Percentiles rank a stretch among this genome's conserved stretches.
Conservation (phyloP, 1,284 basidiomycete genomes). For the Ceratobasidium sp. region DNA sequence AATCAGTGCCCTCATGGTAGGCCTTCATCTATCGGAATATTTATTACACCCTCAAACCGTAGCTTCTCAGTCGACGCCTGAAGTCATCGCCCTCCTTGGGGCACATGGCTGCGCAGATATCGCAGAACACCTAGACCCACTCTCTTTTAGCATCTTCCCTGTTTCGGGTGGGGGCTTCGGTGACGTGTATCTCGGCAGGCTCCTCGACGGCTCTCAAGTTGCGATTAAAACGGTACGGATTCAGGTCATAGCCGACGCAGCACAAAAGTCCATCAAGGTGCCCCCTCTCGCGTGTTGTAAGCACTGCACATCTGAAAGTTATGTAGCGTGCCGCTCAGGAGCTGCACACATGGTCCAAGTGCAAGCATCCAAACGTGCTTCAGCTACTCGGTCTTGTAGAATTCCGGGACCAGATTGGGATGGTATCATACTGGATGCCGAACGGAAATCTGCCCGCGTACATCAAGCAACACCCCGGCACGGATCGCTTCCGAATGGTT, state of each 20-base stretch:
- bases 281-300: neutral
- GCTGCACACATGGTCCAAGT: slow-evolving; percentile 26
- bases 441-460: neutral
- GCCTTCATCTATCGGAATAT: too few species aligned
- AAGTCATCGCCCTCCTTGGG: too few species aligned
- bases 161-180: slow-evolving; percentile 9
- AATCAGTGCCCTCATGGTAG: too few species aligned
- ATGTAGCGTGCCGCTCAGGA: slow-evolving; percentile 13
- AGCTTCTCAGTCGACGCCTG: too few species aligned
- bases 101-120: too few species aligned
- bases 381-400: slow-evolving; percentile 13
- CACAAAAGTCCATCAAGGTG: neutral
- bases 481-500: slow-evolving; percentile 10
- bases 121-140: too few species aligned
- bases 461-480: neutral
- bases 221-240: slow-evolving; percentile 1
- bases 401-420: slow-evolving; percentile 6
- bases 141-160: neutral
- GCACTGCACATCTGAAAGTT: neutral
- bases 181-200: neutral
- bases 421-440: neutral
- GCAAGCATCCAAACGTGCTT: neutral
- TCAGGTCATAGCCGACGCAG: neutral
- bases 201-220: slow-evolving; percentile 8
- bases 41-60: too few species aligned